A percentile compares a stretch with the other conserved stretches of the same genome.
These are phyloP conservation scores for Colletotrichum abscissum DNA, from an alignment of 2,329 filamentous ascomycete species.

Conservation along the genomic window DNA sequence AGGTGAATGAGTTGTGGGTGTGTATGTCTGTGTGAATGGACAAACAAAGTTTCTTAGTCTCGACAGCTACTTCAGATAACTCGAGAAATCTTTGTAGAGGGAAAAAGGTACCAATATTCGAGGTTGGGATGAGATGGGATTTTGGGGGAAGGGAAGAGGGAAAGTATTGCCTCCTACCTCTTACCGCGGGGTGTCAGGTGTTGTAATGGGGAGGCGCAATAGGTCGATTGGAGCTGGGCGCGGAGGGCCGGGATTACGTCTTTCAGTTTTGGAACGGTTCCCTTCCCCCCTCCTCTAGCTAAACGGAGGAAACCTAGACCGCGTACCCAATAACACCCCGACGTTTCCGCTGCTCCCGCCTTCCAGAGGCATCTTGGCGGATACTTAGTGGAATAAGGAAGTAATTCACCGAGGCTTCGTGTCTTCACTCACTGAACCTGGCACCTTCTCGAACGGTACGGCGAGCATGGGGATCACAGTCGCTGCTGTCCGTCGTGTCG, in stretches of 20 bases:
- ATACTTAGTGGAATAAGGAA: neutral
- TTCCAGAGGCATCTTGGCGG: neutral
- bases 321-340: constrained; percentile 3
- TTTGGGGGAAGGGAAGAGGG: neutral
- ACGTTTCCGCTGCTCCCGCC: constrained; percentile 1
- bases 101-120: neutral
- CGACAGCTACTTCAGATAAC: neutral
- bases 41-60: constrained; percentile 6
- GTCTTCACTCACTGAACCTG: neutral
- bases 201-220: constrained; percentile 22
- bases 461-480: neutral
- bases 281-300: neutral
- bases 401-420: constrained; percentile 3
- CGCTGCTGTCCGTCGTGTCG: neutral
- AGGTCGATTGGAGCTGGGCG: constrained; percentile 13
- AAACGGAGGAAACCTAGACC: neutral
- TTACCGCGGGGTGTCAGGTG: constrained; percentile 21
- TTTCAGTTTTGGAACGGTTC: neutral
- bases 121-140: neutral
- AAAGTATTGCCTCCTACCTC: neutral
- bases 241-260: constrained; percentile 29
- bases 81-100: neutral
- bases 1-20: neutral
- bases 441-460: neutral
- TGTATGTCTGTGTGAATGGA: neutral